phyloP scores from a whole-genome alignment of 2,329 filamentous ascomycete genomes.

The Cordyceps pruinosa region DNA sequence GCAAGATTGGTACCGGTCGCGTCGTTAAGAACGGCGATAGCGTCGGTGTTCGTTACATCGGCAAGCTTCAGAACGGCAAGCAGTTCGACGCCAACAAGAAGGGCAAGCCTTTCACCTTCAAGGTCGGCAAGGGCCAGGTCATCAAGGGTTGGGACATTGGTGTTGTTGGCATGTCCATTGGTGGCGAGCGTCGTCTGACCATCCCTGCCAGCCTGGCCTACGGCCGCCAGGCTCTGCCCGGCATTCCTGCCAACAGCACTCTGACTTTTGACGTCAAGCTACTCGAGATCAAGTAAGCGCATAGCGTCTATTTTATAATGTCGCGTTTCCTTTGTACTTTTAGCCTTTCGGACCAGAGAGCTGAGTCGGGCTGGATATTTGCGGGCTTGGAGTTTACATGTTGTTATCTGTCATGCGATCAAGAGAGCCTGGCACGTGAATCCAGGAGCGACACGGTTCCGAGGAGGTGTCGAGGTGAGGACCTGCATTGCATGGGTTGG shows the following conservation, averaged over 20 bases:
- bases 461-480: constrained; percentile 38
- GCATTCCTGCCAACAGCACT: constrained; percentile 86
- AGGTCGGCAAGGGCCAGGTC: constrained; percentile 87
- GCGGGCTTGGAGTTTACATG: constrained; percentile 18
- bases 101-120: constrained; percentile 95
- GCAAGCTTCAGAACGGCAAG: constrained; percentile 91
- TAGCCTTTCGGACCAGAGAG: constrained; percentile 5
- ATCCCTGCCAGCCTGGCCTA: constrained; percentile 86
- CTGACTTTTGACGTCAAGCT: constrained; percentile 89
- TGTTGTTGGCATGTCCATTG: constrained; percentile 83
- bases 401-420: constrained; percentile 32
- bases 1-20: constrained; percentile 80
- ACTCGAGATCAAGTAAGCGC: constrained; percentile 68
- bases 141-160: constrained; percentile 99
- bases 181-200: constrained; percentile 86
- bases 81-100: constrained; percentile 99
- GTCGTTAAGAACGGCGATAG: constrained; percentile 84
- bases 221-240: constrained; percentile 73
- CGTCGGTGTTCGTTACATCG: constrained; percentile 94
- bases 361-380: constrained; percentile 9
- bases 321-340: constrained; percentile 16
- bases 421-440: constrained; percentile 39
- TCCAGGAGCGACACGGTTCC: neutral
- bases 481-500: constrained; percentile 44
- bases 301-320: neutral